phyloP scores from a whole-genome alignment of 495 filamentous ascomycete genomes.

The Penicillium odoratum region DNA sequence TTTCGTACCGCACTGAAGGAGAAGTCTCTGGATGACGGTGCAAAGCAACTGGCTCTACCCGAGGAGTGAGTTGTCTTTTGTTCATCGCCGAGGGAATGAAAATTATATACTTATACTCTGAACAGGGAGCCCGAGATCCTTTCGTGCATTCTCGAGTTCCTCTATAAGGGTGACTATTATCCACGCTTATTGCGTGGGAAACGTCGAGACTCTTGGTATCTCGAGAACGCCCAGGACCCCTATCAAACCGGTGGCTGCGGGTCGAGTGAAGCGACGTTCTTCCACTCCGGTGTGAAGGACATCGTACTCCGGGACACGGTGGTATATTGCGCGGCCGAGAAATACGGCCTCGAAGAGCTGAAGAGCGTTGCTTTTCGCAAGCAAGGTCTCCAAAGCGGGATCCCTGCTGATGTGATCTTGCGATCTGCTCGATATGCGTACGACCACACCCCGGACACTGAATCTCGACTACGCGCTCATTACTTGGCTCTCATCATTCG shows the following conservation, averaged over 20 bases:
- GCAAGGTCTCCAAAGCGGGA: slow-evolving; percentile 84
- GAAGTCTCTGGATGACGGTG: slow-evolving; percentile 55
- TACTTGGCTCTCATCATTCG: slow-evolving; percentile 94
- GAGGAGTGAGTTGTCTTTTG: slow-evolving; percentile 47
- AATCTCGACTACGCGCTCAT: slow-evolving; percentile 86
- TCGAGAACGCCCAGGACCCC: slow-evolving; percentile 59
- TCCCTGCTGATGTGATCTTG: slow-evolving; percentile 83
- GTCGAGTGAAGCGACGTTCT: slow-evolving; percentile 73
- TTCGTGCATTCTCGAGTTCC: slow-evolving; percentile 66
- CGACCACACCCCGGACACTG: slow-evolving; percentile 87
- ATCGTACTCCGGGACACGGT: slow-evolving; percentile 83
- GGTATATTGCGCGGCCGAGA: slow-evolving; percentile 87
- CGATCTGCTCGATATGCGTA: slow-evolving; percentile 90
- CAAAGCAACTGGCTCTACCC: slow-evolving; percentile 58
- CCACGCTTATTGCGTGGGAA: slow-evolving; percentile 54
- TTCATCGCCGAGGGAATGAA: background rate
- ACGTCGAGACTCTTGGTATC: slow-evolving; percentile 59
- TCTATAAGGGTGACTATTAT: slow-evolving; percentile 73
- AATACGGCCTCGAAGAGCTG: slow-evolving; percentile 81
- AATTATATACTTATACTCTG: background rate
- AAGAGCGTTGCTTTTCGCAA: slow-evolving; percentile 87
- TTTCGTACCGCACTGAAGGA: slow-evolving; percentile 56
- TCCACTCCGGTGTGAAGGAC: slow-evolving; percentile 64
- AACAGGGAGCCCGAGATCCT: slow-evolving; percentile 62
- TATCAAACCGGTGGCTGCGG: slow-evolving; percentile 55